These are phyloP conservation scores for Ilyonectria robusta DNA, from an alignment of 2,329 filamentous ascomycete species.

Conservation along the genomic window DNA sequence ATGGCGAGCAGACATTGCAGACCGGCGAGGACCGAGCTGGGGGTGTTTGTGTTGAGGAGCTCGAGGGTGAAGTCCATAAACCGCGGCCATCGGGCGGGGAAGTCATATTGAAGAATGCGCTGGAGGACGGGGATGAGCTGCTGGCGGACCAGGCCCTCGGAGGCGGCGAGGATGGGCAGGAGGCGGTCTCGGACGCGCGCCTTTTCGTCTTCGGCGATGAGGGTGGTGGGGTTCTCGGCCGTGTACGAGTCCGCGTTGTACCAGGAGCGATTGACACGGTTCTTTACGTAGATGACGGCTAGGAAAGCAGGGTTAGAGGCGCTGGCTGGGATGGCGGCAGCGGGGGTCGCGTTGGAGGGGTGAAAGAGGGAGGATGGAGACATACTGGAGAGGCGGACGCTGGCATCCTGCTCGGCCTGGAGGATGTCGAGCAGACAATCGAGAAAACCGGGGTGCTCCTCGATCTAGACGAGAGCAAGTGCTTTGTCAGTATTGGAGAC, in stretches of 20 bases:
- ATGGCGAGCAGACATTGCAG: slow-evolving; percentile 95
- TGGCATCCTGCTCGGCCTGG: slow-evolving; percentile 87
- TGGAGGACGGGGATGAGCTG: slow-evolving; percentile 96
- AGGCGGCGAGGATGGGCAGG: slow-evolving; percentile 88
- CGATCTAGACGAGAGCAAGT: slow-evolving; percentile 72
- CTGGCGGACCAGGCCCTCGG: slow-evolving; percentile 85
- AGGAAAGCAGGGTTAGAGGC: slow-evolving; percentile 40
- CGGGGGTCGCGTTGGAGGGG: slow-evolving; percentile 35
- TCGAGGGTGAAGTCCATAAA: slow-evolving; percentile 95
- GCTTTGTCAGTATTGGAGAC: slow-evolving; percentile 37
- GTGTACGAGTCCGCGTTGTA: slow-evolving; percentile 81
- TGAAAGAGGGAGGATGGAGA: slow-evolving; percentile 41
- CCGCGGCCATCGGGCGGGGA: slow-evolving; percentile 92
- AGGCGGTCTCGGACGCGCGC: slow-evolving; percentile 87
- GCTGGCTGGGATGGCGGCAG: slow-evolving; percentile 43
- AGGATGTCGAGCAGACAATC: slow-evolving; percentile 92
- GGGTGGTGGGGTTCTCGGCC: slow-evolving; percentile 67
- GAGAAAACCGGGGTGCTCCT: slow-evolving; percentile 90
- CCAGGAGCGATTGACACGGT: slow-evolving; percentile 96
- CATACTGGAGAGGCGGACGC: slow-evolving; percentile 90
- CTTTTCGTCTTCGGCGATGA: slow-evolving; percentile 92
- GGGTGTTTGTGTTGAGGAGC: slow-evolving; percentile 88
- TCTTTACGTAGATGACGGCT: slow-evolving; percentile 99
- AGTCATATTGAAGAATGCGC: slow-evolving; percentile 96
- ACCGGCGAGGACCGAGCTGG: slow-evolving; percentile 89